phyloP scores from a whole-genome alignment of 345 rosid species.

The Populus euphratica region DNA sequence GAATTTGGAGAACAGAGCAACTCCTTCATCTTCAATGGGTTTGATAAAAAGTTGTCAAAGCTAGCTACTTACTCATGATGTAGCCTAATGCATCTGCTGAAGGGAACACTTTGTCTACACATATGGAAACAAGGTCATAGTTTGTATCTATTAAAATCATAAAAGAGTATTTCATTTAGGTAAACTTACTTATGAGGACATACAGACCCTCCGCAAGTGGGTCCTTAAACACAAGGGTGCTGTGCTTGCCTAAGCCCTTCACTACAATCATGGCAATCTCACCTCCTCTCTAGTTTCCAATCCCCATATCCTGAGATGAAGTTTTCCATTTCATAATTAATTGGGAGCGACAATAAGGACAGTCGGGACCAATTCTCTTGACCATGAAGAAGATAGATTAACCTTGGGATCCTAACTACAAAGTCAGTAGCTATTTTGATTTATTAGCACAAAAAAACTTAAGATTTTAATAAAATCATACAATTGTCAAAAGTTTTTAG shows the following conservation, averaged over 20 bases:
- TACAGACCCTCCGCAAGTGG: conserved; percentile 27
- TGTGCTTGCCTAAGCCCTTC: conserved; percentile 17
- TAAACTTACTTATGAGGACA: conserved; percentile 44
- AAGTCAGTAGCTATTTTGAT: background rate
- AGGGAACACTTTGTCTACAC: conserved; percentile 68
- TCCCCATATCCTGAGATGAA: background rate
- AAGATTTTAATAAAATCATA: too few relatives aligned
- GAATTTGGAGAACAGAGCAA: conserved; percentile 13
- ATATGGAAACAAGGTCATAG: conserved; percentile 39
- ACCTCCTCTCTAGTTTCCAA: conserved; percentile 18
- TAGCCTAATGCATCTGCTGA: conserved; percentile 45
- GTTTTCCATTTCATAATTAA: background rate
- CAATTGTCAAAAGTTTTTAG: too few relatives aligned
- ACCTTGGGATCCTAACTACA: background rate
- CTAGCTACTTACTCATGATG: conserved; percentile 17
- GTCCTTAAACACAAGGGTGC: conserved; percentile 21
- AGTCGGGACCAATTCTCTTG: background rate
- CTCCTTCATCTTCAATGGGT: conserved; percentile 10
- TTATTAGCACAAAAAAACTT: too few relatives aligned
- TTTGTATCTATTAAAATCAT: conserved; percentile 29
- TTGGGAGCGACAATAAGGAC: too few relatives aligned
- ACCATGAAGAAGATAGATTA: conserved; percentile 8
- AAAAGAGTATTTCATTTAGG: conserved; percentile 41
- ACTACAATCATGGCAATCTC: conserved; percentile 36
- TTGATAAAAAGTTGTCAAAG: conserved; percentile 22